Conservation (phyloP, 164 flowering plant genomes). For the Vitis riparia region DNA sequence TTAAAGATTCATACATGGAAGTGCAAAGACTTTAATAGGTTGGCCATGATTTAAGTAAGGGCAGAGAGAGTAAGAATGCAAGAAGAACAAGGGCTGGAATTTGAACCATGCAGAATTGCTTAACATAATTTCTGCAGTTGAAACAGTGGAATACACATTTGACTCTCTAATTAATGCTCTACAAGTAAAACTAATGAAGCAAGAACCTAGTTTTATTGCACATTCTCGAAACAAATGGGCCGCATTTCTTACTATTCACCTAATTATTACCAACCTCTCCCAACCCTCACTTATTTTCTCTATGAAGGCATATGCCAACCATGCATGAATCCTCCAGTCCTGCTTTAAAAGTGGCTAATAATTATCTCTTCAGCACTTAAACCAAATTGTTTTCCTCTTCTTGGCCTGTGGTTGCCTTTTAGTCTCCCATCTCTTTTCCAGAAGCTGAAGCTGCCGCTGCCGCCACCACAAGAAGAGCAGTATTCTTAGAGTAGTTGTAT, state of each 20-base stretch:
- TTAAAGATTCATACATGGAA: too few species aligned
- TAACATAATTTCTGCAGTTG: too few species aligned
- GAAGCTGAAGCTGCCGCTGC: constrained; percentile 18
- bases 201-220: constrained; percentile 14
- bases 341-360: constrained; percentile 7
- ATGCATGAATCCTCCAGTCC: constrained; percentile 5
- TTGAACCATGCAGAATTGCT: too few species aligned
- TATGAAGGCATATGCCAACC: neutral
- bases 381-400: constrained; percentile 3
- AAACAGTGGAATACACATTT: constrained; percentile 7
- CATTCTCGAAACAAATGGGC: constrained; percentile 9
- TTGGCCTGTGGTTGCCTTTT: neutral
- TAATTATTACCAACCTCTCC: neutral
- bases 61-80: too few species aligned
- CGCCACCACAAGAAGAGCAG: constrained; percentile 11
- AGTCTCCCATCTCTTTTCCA: constrained; percentile 4
- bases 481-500: neutral
- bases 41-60: too few species aligned
- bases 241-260: constrained; percentile 3
- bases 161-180: constrained; percentile 9
- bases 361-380: constrained; percentile 4
- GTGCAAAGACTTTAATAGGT: too few species aligned
- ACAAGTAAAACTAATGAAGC: constrained; percentile 9
- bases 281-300: constrained; percentile 4
- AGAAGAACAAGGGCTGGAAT: too few species aligned